Evolutionary conservation across 768 basidiomycete species (phyloP), one percentile per base, ranked within the genome.

Genomic region (Suillus americanus): DNA sequence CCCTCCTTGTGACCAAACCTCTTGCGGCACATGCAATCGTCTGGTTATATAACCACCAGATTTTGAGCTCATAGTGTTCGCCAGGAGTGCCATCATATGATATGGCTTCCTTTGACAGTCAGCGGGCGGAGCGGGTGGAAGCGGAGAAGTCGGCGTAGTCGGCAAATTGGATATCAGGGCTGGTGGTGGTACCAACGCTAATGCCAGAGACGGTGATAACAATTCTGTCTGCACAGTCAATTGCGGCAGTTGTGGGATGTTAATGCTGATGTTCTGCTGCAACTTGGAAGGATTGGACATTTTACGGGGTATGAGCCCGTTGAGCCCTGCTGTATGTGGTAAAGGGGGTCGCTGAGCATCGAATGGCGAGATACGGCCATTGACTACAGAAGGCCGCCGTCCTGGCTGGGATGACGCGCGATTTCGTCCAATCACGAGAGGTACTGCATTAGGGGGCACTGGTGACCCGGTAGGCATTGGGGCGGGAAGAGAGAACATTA

Each of bases 1-100:
- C 48, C 94, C 94, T 35, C 91, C 90, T 73, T 94, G 91, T 51
- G 92, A 91, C 95, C 95, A 97, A 28, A 95, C 90, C 72, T 93
- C 92, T 62, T 87, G 86, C 16, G 95, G 94, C 35, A 97, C 91
- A 75, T 95, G 94, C 68, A 97, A 77, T 54, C 90, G 85, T 54
- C 89, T 89, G 18, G 93, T 95, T 63, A 97, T 81, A 74, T 95
- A 96, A 38, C 92, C 94, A n/a, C 95, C 95, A 5, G 90, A 87
- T 65, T 83, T 81, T 43, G 87, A 88, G 43, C 81, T 84, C 87
- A 96, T 96, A 33, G 94, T 94, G 60, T 81, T 85, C 65, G 88
- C 83, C 43, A 97, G 79, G 28, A 93, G 83, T 65, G 82, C 80
- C 94, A 97, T 95, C 85, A 97, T 85, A 74, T 95, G 90, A 73